Base-by-base conservation (phyloP, 495 filamentous ascomycete species). In the Hypoxylon crocopeplum region DNA sequence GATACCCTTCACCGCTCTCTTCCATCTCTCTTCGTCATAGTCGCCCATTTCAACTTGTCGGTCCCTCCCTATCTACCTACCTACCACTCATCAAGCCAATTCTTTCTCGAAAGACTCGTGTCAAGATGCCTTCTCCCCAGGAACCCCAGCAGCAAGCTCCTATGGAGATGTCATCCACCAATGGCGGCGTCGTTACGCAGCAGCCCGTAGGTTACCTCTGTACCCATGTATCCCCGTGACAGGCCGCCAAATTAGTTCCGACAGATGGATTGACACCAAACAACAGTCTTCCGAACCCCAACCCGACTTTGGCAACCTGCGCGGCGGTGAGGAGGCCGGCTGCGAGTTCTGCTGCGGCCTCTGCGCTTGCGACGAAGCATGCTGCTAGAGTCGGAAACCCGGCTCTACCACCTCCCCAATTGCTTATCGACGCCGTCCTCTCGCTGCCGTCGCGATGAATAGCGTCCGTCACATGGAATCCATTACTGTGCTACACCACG, bases 291-390 rank as follows among this genome's bases (percentile, higher is more conserved):
- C 64, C 25, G 64, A 70, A 17, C 67, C 69, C 42, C 64, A 68
- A 22, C 63, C 64, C 51, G 58, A 66, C 5, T 62, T 68, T 45
- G 54, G 57, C 27, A 63, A 42, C 48, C 44, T 68, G 15, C 57
- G 67, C 32, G 67, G 69, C 42, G 67, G 69, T 39, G 69, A 72
- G 53, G 69, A 69, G 21, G 69, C 61, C 17, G 69, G 67, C 27
- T 72, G 69, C 51, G 69, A 72, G 48, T 48, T 72, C 39, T 72
- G 69, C 62, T 69, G 67, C 48, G 69, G 67, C 8, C 69, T 72
- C 38, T 72, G 69, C 56, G 69, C 64, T 24, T 72, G 69, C 58
- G 61, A 70, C 41, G 69, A 69, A 44, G 58, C 39, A 11, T 72
- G 69, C 59, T 72, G 69, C 67, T 72, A 72, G 49, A 53, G 32